Evolutionary conservation across 805 yeast genomes (phyloP), one percentile per base, ranked within the genome.

Genomic region (Peterozyma toletana): DNA sequence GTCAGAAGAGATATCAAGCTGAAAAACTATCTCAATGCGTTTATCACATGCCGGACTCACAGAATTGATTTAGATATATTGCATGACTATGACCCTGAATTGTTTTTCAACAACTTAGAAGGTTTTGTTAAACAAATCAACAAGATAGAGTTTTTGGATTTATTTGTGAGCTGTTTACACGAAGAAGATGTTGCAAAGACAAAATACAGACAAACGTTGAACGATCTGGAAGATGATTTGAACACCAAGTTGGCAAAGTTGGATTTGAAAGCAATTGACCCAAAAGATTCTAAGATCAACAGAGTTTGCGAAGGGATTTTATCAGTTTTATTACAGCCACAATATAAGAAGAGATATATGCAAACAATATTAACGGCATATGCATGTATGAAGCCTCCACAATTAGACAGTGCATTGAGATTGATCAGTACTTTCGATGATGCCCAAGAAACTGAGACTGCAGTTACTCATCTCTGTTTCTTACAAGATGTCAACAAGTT

Each of bases 301-400:
- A 73, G 63, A 45, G 79, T 93, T 30, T 89, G 98, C 64, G 79
- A 80, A 37, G 81, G 81, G 7, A 60, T 91, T 33, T 63, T 89
- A 15, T 58, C 68, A 0, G 80, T 83, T 1, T 64, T 89, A 35
- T 57, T 70, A 31, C 64, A 64, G 35, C 74, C 80, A 4, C 65
- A 68, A 36, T 78, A 77, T 55, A 73, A 70, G 48, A 59, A 68
- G 27, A 75, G 72, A 50, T 86, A 85, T 54, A 59, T 84, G 44
- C 95, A 87, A 59, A 75, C 93, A 1, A 77, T 85, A 16, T 74
- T 93, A 45, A 91, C 99, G 3, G 96, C 96, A 0, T 86, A 83
- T 57, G 96, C 96, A 0, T 87, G 96, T 60, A 86, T 86, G 65
- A 78, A 73, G 35, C 99, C 99, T 2, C 89, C 97, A 13, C 86